Percentiles rank a stretch among this genome's conserved stretches.
Conservation (phyloP, 176 grass and related monocot species). For the Avena sativa region DNA sequence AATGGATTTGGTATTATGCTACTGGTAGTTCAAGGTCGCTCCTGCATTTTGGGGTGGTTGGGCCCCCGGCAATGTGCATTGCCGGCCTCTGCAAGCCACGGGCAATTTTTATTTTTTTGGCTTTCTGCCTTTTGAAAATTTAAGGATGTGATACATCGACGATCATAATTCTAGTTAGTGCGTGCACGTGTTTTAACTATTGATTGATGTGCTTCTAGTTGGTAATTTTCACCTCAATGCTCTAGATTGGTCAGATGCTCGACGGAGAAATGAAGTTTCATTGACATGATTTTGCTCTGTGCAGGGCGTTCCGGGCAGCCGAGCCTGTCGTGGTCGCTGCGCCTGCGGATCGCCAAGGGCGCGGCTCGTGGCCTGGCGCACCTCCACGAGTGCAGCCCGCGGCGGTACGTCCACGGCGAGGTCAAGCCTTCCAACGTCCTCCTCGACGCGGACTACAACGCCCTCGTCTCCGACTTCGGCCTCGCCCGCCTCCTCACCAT, state of each 20-base stretch:
- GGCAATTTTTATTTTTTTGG: no score
- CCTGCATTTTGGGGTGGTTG: no score
- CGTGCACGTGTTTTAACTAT: not conserved
- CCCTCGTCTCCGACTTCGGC: conserved; percentile 77
- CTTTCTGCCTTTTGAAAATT: no score
- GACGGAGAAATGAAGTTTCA: not conserved
- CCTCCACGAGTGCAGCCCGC: conserved; percentile 87
- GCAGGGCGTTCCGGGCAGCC: conserved; percentile 49
- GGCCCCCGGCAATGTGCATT: no score
- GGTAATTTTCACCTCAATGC: not conserved
- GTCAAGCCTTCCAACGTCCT: conserved; percentile 86
- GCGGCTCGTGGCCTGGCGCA: conserved; percentile 71
- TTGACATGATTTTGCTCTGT: not conserved
- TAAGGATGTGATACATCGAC: not conserved
- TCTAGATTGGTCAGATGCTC: not conserved
- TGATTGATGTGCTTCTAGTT: not conserved
- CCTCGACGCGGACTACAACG: conserved; percentile 70
- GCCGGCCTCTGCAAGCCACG: no score
- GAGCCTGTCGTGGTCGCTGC: conserved; percentile 58
- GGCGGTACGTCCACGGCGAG: conserved; percentile 79
- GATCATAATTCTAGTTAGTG: not conserved
- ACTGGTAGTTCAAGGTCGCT: no score
- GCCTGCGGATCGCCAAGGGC: conserved; percentile 68
- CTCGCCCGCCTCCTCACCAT: conserved; percentile 66
- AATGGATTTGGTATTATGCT: no score